A percentile compares a stretch with the other conserved stretches of the same genome.
Conservation (phyloP, 1,284 basidiomycete species). For the Melanopsichium pennsylvanicum region DNA sequence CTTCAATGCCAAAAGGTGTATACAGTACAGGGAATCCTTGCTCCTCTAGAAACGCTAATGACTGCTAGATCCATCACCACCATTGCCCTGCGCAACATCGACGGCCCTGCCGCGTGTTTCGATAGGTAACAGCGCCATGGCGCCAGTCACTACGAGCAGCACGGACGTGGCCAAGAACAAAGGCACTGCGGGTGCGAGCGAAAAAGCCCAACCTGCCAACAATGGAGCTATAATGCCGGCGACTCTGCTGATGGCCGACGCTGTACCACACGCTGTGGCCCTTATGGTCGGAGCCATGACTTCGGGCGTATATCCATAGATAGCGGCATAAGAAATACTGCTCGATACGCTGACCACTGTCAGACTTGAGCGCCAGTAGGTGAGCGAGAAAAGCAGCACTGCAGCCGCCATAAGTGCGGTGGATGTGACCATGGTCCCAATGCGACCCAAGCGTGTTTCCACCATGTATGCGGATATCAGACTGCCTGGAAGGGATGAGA, state of each 20-base stretch:
- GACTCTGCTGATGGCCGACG: conserved; percentile 56
- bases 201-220: conserved; percentile 50
- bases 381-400: conserved; percentile 49
- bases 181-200: conserved; percentile 28
- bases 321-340: conserved; percentile 59
- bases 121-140: conserved; percentile 43
- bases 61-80: not conserved
- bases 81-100: conserved; percentile 1
- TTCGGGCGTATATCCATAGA: conserved; percentile 63
- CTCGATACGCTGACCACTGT: conserved; percentile 52
- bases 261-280: conserved; percentile 57
- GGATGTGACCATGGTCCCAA: conserved; percentile 71
- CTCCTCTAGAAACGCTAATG: too few relatives aligned
- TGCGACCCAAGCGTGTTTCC: conserved; percentile 78
- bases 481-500: conserved; percentile 53
- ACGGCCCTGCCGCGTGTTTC: conserved; percentile 37
- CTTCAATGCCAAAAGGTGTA: too few relatives aligned
- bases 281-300: conserved; percentile 57
- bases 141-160: conserved; percentile 26
- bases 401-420: conserved; percentile 42
- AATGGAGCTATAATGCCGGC: conserved; percentile 61
- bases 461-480: conserved; percentile 90
- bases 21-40: too few relatives aligned
- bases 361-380: conserved; percentile 20
- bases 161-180: conserved; percentile 32